Base-by-base conservation (phyloP, 1,139 yeast species). In the Blastobotrys buckinghamii region DNA sequence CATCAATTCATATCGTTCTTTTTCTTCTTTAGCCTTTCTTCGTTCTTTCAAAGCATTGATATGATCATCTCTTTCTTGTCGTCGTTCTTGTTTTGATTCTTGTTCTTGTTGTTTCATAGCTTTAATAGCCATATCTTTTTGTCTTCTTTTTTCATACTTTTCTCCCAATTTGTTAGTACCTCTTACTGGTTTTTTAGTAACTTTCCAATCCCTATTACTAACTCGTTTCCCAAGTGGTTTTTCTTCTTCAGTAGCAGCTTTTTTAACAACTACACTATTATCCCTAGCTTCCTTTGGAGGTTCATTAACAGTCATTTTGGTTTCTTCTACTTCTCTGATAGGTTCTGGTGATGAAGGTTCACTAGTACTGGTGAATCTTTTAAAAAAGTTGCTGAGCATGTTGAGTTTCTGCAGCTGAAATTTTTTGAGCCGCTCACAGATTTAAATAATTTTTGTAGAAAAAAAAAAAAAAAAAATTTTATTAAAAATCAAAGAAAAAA, bases 21-120 rank as follows among this genome's bases (percentile, higher is more conserved):
- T 62, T 55, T 71, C 75, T 37, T 67, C 73, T 61, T 70, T 70
- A 38, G 64, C 66, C 41, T 62, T 65, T 37, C 64, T 60, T 39
- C 66, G 60, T 32, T 63, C 70, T 59, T 69, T 70, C 50, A 67
- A 60, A 26, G 58, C 55, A 16, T 60, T 57, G 43, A 67, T 56
- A 39, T 57, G 49, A 12, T 55, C 66, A 50, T 62, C 58, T 46
- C 61, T 57, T 33, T 61, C 63, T 5, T 55, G 57, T 52, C 65
- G 63, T 53, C 67, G 69, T 44, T 69, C 73, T 8, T 64, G 68
- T 59, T 65, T 66, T 46, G 68, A 57, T 51, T 68, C 71, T 50
- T 59, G 55, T 44, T 66, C 68, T 50, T 65, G 66, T 46, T 63
- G 63, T 56, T 67, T 68, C 52, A 60, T 51, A 16, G 62, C 60